phyloP scores from a whole-genome alignment of 129 eudicot genomes.

The Pulicaria dysenterica region DNA sequence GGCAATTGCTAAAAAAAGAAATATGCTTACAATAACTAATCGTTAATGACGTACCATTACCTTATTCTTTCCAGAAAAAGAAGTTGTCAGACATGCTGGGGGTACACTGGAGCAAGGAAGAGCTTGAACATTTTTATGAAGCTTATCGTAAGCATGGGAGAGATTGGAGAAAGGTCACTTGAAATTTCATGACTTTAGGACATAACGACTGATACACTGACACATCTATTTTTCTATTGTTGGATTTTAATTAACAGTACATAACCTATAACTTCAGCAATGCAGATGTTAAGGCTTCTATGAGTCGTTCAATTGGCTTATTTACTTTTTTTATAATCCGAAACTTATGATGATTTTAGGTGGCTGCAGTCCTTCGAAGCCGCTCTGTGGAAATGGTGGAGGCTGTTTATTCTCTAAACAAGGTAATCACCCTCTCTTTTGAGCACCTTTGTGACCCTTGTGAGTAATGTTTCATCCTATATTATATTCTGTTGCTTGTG shows the following conservation, averaged over 20 bases:
- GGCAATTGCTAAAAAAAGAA: constrained; percentile 30
- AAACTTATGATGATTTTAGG: constrained; percentile 46
- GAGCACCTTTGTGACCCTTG: constrained; percentile 18
- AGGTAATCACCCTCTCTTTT: constrained; percentile 48
- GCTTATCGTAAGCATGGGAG: constrained; percentile 89
- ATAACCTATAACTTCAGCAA: constrained; percentile 11
- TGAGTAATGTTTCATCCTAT: not conserved
- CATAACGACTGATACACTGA: no score
- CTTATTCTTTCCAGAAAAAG: constrained; percentile 71
- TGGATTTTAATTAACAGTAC: no score
- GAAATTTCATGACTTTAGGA: constrained; percentile 5
- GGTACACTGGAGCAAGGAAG: constrained; percentile 84
- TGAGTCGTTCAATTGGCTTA: constrained; percentile 16
- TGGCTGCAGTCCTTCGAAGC: constrained; percentile 64
- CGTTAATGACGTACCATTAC: constrained; percentile 20
- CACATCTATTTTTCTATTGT: no score
- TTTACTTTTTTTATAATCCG: constrained; percentile 7
- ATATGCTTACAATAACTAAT: not conserved
- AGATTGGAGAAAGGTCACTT: constrained; percentile 93
- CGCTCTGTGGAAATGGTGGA: constrained; percentile 95
- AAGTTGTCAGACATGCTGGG: constrained; percentile 87
- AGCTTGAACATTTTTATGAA: constrained; percentile 81
- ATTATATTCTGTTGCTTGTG: constrained; percentile 19
- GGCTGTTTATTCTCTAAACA: constrained; percentile 88
- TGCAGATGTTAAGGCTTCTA: constrained; percentile 19